phyloP scores from a whole-genome alignment of 2,329 filamentous ascomycete genomes.

The Thelonectria rubi region DNA sequence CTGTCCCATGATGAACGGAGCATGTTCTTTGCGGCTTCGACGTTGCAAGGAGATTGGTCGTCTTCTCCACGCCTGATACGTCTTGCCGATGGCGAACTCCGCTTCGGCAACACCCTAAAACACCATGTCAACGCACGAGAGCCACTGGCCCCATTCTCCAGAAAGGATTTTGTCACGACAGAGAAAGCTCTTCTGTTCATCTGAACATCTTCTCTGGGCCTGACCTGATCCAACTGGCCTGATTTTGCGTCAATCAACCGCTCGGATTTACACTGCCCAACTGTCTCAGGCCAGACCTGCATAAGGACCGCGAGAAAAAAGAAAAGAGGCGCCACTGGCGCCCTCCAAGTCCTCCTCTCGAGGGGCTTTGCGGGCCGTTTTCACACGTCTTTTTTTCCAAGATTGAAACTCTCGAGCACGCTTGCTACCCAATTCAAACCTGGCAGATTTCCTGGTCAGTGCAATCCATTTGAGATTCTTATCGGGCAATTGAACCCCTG shows the following conservation, averaged over 20 bases:
- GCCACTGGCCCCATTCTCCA: constrained; percentile 11
- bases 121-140: constrained; percentile 6
- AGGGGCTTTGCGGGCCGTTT: neutral
- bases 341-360: constrained; percentile 18
- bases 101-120: constrained; percentile 6
- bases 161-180: constrained; percentile 1
- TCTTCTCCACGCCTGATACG: constrained; percentile 16
- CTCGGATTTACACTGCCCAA: constrained; percentile 9
- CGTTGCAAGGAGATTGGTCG: constrained; percentile 6
- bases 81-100: constrained; percentile 7
- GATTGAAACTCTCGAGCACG: neutral
- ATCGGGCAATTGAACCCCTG: too few relatives aligned
- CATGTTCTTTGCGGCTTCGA: neutral
- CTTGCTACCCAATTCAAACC: neutral
- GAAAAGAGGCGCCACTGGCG: constrained; percentile 19
- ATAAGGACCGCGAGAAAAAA: constrained; percentile 21
- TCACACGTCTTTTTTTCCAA: neutral
- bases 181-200: constrained; percentile 1
- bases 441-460: neutral
- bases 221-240: constrained; percentile 12
- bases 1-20: constrained; percentile 9
- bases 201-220: constrained; percentile 1
- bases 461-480: too few relatives aligned
- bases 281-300: constrained; percentile 5
- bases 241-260: constrained; percentile 11